A percentile compares a stretch with the other conserved stretches of the same genome.
Evolutionary conservation across 1,139 yeast species (phyloP).

Genomic region (Yarrowia galli): DNA sequence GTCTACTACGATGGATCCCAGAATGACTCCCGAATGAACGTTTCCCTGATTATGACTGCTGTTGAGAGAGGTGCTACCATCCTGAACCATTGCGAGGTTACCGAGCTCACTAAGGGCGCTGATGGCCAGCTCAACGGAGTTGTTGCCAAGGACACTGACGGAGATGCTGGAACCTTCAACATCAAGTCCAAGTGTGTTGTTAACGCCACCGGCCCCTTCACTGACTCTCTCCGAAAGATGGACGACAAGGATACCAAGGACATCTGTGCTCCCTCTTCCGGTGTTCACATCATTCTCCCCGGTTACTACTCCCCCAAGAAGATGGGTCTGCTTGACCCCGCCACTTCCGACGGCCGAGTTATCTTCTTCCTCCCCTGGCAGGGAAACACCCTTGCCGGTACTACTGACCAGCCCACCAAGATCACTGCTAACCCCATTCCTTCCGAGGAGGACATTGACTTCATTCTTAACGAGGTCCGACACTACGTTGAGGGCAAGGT

Average conservation of each 20-base stretch:
- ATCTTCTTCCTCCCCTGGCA: slow-evolving; percentile 99
- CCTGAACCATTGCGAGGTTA: slow-evolving; percentile 84
- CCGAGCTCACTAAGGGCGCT: slow-evolving; percentile 71
- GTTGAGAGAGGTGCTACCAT: slow-evolving; percentile 88
- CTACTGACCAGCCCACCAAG: slow-evolving; percentile 87
- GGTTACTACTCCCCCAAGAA: slow-evolving; percentile 89
- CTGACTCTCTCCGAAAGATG: slow-evolving; percentile 85
- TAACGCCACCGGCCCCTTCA: slow-evolving; percentile 95
- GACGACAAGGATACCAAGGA: slow-evolving; percentile 65
- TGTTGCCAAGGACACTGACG: slow-evolving; percentile 72
- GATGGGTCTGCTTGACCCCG: slow-evolving; percentile 89
- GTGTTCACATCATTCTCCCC: slow-evolving; percentile 92
- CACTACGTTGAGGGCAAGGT: slow-evolving; percentile 77
- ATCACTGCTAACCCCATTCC: slow-evolving; percentile 73
- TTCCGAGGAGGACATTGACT: slow-evolving; percentile 86
- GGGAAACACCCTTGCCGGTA: slow-evolving; percentile 95
- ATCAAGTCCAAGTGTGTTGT: slow-evolving; percentile 79
- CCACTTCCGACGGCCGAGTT: slow-evolving; percentile 94
- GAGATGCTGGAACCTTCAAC: slow-evolving; percentile 43
- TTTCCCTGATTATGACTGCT: slow-evolving; percentile 86
- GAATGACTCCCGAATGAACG: slow-evolving; percentile 90
- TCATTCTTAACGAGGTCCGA: slow-evolving; percentile 84
- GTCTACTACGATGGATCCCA: slow-evolving; percentile 96
- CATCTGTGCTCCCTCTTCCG: slow-evolving; percentile 94
- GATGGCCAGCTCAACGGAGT: slow-evolving; percentile 76